Percentiles rank a stretch among this genome's conserved stretches.
These are phyloP conservation scores for Croton setiger DNA, from an alignment of 441 rosid species.

Conservation along the genomic window DNA sequence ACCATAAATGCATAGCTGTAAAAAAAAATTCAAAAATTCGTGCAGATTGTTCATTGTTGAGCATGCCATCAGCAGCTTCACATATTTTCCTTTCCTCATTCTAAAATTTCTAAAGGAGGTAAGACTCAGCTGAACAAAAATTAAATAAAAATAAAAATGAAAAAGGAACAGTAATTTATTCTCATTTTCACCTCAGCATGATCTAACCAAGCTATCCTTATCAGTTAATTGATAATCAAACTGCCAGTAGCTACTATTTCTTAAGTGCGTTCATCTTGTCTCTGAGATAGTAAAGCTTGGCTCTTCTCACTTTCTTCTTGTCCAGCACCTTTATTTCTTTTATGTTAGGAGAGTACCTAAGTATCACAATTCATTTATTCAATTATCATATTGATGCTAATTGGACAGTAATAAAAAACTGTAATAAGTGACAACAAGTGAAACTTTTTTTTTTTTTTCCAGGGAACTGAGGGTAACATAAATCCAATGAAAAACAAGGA, in stretches of 20 bases:
- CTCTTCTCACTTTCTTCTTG: slow-evolving; percentile 91
- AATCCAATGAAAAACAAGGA: neutral
- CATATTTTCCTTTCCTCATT: neutral
- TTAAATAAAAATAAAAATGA: neutral
- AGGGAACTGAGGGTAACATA: neutral
- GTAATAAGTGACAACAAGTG: neutral
- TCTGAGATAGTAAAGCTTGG: slow-evolving; percentile 88
- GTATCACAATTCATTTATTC: slow-evolving; percentile 21
- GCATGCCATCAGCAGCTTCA: slow-evolving; percentile 7
- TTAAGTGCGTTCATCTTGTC: slow-evolving; percentile 87
- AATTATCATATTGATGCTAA: slow-evolving; percentile 7
- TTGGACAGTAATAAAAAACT: neutral
- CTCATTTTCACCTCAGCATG: slow-evolving; percentile 16
- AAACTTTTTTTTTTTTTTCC: neutral
- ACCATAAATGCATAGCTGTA: neutral
- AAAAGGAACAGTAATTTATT: slow-evolving; percentile 6
- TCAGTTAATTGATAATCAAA: neutral
- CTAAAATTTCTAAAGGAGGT: neutral
- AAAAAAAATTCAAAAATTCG: neutral
- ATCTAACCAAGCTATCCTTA: slow-evolving; percentile 11
- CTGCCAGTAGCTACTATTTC: slow-evolving; percentile 33
- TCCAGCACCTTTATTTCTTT: slow-evolving; percentile 91
- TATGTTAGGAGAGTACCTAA: slow-evolving; percentile 90
- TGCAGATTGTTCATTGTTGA: neutral
- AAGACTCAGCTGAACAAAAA: neutral